A percentile compares a stretch with the other conserved stretches of the same genome.
Evolutionary conservation across 2,329 filamentous ascomycete genomes (phyloP).

Genomic region (Juglanconis oblonga): DNA sequence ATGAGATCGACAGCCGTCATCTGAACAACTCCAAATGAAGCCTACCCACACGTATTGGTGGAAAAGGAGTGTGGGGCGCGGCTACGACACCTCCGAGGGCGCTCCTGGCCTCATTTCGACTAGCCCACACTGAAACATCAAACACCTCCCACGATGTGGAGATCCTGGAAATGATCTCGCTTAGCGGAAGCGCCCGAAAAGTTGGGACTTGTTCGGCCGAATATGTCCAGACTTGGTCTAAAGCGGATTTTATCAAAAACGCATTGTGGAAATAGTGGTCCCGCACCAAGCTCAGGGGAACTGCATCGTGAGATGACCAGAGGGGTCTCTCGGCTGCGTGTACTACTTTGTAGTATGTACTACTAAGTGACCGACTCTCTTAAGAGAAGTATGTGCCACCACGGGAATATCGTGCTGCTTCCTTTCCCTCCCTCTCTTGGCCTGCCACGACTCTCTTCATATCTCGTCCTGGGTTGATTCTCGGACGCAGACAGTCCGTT

Average conservation of each 20-base stretch:
- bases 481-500: not conserved
- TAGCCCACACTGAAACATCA: not conserved
- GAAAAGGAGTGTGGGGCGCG: not conserved
- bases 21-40: too few relatives aligned
- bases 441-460: not conserved
- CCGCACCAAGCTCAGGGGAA: not conserved
- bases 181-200: not conserved
- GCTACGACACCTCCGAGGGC: not conserved
- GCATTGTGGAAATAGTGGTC: not conserved
- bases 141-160: not conserved
- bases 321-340: too few relatives aligned
- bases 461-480: not conserved
- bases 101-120: not conserved
- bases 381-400: not conserved
- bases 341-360: too few relatives aligned
- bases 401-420: not conserved
- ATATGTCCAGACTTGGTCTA: not conserved
- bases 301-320: not conserved
- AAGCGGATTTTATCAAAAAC: not conserved
- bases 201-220: not conserved
- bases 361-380: too few relatives aligned
- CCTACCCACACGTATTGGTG: not conserved
- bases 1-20: too few relatives aligned
- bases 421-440: not conserved
- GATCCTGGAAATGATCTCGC: not conserved